phyloP scores from a whole-genome alignment of 2,329 filamentous ascomycete genomes.

The Penicillium rolfsii region DNA sequence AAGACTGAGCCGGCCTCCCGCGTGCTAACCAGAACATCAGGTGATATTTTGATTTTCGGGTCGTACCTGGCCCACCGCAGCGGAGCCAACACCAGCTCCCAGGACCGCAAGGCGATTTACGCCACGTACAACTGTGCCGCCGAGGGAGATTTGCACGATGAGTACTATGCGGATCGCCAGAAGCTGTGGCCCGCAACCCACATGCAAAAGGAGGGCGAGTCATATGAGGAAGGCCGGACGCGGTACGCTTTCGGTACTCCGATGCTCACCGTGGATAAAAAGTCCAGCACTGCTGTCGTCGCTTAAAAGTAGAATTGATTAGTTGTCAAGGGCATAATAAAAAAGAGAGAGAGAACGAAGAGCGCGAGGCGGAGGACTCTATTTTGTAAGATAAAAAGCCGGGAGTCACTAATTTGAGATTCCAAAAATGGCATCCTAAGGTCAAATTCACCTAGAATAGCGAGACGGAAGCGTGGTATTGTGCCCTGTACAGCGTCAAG shows the following conservation, averaged over 20 bases:
- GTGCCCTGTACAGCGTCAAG: not conserved
- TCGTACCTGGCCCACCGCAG: slow-evolving; percentile 47
- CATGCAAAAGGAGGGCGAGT: slow-evolving; percentile 38
- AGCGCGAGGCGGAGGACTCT: not conserved
- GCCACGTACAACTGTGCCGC: slow-evolving; percentile 47
- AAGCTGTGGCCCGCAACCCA: slow-evolving; percentile 49
- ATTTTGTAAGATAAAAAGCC: not conserved
- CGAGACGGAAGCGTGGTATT: not conserved
- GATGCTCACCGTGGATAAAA: slow-evolving; percentile 42
- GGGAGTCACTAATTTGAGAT: not conserved
- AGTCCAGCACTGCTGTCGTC: slow-evolving; percentile 9
- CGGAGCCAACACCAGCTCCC: slow-evolving; percentile 39
- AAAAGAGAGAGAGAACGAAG: not conserved
- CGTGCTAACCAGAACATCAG: slow-evolving; percentile 19
- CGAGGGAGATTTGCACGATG: slow-evolving; percentile 49
- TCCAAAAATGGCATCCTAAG: not conserved
- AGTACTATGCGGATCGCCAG: slow-evolving; percentile 47
- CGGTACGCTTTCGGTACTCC: slow-evolving; percentile 46
- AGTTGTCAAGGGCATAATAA: not conserved
- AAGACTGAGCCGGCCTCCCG: not conserved
- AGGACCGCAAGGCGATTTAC: slow-evolving; percentile 46
- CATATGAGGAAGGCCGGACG: slow-evolving; percentile 40
- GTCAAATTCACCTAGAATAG: not conserved
- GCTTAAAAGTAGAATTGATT: not conserved
- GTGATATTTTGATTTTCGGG: slow-evolving; percentile 45